phyloP scores from a whole-genome alignment of 768 basidiomycete genomes.

The Mycena chlorophos region DNA sequence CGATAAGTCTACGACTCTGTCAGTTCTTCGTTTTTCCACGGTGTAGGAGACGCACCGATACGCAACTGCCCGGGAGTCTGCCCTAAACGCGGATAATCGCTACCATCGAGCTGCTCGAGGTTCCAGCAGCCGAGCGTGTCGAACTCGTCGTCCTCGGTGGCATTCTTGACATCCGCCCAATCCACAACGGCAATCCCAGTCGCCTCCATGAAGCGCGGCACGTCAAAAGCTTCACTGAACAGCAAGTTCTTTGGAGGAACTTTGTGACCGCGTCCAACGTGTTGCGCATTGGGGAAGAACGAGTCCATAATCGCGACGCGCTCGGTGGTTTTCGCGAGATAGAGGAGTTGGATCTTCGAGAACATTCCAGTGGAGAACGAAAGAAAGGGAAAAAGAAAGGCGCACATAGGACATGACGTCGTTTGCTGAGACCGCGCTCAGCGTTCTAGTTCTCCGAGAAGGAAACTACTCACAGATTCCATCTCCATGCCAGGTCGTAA shows the following conservation, averaged over 20 bases:
- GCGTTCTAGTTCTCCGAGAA: neutral
- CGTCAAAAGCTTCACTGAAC: conserved; percentile 38
- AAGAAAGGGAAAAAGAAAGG: neutral
- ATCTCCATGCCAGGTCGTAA: conserved; percentile 11
- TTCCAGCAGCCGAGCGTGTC: conserved; percentile 20
- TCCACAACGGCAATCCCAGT: conserved; percentile 35
- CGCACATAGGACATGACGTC: conserved; percentile 10
- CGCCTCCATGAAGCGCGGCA: conserved; percentile 29
- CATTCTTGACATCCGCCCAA: conserved; percentile 40
- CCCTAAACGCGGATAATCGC: conserved; percentile 4
- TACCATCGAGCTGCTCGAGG: conserved; percentile 8
- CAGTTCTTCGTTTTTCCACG: neutral
- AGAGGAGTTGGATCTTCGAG: conserved; percentile 36
- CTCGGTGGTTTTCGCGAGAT: conserved; percentile 33
- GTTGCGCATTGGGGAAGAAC: conserved; percentile 29
- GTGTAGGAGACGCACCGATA: conserved; percentile 23
- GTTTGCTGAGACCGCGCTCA: conserved; percentile 9
- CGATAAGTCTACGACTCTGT: conserved; percentile 3
- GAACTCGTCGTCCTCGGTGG: conserved; percentile 16
- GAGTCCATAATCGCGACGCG: conserved; percentile 37
- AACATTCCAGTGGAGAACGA: neutral
- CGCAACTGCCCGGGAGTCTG: neutral
- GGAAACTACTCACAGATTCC: conserved; percentile 15
- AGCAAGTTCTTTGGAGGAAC: neutral
- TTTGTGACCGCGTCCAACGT: neutral